Evolutionary conservation across 2,329 filamentous ascomycete species (phyloP), one percentile per base, ranked within the genome.

Genomic region (Mycosphaerella sp.): DNA sequence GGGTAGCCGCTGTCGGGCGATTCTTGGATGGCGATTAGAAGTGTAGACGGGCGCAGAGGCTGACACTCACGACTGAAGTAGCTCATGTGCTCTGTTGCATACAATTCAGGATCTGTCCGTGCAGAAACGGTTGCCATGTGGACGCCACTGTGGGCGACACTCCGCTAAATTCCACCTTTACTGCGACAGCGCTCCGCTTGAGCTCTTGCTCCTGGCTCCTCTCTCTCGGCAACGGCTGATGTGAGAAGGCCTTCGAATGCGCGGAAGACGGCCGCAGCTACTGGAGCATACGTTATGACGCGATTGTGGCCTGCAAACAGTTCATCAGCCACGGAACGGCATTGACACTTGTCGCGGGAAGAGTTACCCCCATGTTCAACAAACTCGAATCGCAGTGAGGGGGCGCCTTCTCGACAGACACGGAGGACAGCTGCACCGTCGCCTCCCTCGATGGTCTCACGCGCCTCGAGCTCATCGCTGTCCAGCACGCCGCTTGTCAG

Each of bases 271-370:
- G 84, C 84, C 35, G 86, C 68, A 7, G 78, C 67, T 13, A 88
- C 79, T 3, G 82, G 77, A 1, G 82, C 76, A 62, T 80, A 85
- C 6, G 79, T 79, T 66, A 87, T 77, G 35, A 89, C 75, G 44
- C 79, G 73, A 63, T 88, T 89, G 64, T 90, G 86, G 5, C 81
- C 84, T 86, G 49, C 1, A 30, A 32, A 35, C 14, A 32, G 28
- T 55, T 46, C 44, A 44, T 50, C 25, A 39, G 21, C 12, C 6
- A 10, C 30, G 18, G 34, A 21, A 5, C 16, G 21, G 9, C 10
- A 21, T 5, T 16, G 13, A 14, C 12, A 25, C 25, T 39, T 28
- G 16, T 36, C 6, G 16, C 16, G 6, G 13, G 21, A 25, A 16
- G 18, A 59, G 61, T 61, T 47, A 68, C 73, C 73, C 10, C 74